Evolutionary conservation across 1,139 yeast genomes (phyloP).

Genomic region (Komagataea norvegica): DNA sequence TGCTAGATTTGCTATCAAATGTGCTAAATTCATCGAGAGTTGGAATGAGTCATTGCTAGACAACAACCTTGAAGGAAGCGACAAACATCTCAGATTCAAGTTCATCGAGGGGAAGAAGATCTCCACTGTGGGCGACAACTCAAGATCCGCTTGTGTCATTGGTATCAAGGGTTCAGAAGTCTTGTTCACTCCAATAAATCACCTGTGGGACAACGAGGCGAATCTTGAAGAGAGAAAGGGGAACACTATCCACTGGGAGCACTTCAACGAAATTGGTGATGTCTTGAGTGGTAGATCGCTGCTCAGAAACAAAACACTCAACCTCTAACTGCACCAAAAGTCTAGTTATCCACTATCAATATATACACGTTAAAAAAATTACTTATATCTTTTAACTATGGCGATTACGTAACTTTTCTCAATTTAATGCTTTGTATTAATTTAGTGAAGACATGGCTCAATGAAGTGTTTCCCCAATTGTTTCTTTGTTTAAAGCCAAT

Average conservation of each 20-base stretch:
- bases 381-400: too few species aligned
- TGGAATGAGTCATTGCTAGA: conserved; percentile 29
- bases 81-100: conserved; percentile 36
- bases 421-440: too few species aligned
- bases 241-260: conserved; percentile 61
- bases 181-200: conserved; percentile 48
- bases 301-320: conserved; percentile 38
- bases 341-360: too few species aligned
- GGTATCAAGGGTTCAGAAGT: conserved; percentile 66
- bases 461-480: too few species aligned
- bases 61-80: conserved; percentile 29
- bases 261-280: conserved; percentile 54
- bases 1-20: conserved; percentile 82
- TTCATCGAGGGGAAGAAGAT: conserved; percentile 36
- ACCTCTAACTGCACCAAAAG: too few species aligned
- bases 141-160: conserved; percentile 54
- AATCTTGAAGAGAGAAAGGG: conserved; percentile 62
- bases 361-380: too few species aligned
- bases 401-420: too few species aligned
- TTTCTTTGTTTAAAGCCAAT: too few species aligned
- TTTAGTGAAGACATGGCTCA: background rate
- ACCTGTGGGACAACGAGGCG: conserved; percentile 56
- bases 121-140: conserved; percentile 35
- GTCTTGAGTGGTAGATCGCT: conserved; percentile 63
- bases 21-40: conserved; percentile 80